Evolutionary conservation across 225 moss, liverwort and hornwort species (phyloP).

Genomic region (Pseudoscleropodium purum): DNA sequence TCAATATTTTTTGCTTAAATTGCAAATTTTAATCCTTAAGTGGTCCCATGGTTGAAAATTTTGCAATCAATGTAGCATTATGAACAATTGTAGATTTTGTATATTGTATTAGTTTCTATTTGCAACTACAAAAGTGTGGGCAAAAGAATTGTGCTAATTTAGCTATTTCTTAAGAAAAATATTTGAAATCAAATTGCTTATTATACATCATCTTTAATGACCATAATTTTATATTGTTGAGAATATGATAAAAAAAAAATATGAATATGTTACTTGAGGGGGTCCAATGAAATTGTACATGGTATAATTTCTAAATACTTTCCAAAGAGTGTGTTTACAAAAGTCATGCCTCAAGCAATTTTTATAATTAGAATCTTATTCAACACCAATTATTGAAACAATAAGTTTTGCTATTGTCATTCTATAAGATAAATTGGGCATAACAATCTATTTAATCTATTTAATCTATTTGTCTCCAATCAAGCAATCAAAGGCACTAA

Average conservation of each 20-base stretch:
- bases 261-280: fast-evolving
- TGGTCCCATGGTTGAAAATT: fast-evolving
- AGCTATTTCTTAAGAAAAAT: neutral
- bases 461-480: neutral
- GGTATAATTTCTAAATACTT: no score
- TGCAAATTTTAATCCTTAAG: neutral
- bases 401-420: fast-evolving
- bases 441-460: fast-evolving
- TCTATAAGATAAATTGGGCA: fast-evolving
- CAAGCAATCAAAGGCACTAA: fast-evolving
- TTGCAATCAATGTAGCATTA: neutral
- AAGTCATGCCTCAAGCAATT: fast-evolving
- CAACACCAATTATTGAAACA: fast-evolving
- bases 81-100: neutral
- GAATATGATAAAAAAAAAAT: no score
- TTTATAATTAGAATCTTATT: neutral
- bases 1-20: neutral
- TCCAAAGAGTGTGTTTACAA: no score
- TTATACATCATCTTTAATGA: no score
- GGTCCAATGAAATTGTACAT: neutral
- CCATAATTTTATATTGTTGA: no score
- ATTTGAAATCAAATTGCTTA: neutral
- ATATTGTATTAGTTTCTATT: fast-evolving
- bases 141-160: fast-evolving
- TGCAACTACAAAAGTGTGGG: neutral